Evolutionary conservation across 352 stramenopile species (phyloP), one percentile per base, ranked within the genome.

Genomic region (Phytophthora cactorum): DNA sequence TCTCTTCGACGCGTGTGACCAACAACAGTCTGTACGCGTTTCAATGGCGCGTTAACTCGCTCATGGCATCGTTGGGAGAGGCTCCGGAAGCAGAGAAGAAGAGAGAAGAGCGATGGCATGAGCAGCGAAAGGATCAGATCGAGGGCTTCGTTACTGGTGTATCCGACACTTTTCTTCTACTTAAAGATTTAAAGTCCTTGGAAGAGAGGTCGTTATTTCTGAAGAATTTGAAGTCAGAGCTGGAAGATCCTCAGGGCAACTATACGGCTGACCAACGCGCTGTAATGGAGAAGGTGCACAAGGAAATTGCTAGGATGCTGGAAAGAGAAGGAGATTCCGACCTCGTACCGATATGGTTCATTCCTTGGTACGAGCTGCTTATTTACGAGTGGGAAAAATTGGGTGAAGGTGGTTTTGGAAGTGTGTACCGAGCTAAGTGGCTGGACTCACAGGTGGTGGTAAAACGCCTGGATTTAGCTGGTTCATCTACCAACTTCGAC

Each of bases 291-390:
- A 22, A 22, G 22, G 22, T 0, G 1, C 1, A 22, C 22, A 0
- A 22, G 22, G 22, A 22, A 0, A 22, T 22, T 22, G 1, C 22
- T 0, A 44, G 4, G 5, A 43, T 9, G 17, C 1, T 50, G 1
- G 9, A 34, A 11, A 39, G 17, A 5, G 28, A 39, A 28, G 2
- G 12, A 9, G 36, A 11, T 0, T 45, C 15, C 11, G 29, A 51
- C 17, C 17, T 66, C 5, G 38, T 31, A 34, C 49, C 59, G 7
- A 41, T 52, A 46, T 65, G 57, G 46, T 65, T 65, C 12, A 58
- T 65, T 34, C 57, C 57, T 3, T 66, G 49, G 50, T 66, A 59
- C 22, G 59, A 66, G 8, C 22, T 66, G 9, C 12, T 66, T 15
- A 12, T 59, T 28, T 49, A 66, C 6, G 39, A 66, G 28, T 59